Percentiles rank a stretch among this genome's conserved stretches.
Evolutionary conservation across 2,329 filamentous ascomycete genomes (phyloP).

Genomic region (Ophiocordyceps sinensis): DNA sequence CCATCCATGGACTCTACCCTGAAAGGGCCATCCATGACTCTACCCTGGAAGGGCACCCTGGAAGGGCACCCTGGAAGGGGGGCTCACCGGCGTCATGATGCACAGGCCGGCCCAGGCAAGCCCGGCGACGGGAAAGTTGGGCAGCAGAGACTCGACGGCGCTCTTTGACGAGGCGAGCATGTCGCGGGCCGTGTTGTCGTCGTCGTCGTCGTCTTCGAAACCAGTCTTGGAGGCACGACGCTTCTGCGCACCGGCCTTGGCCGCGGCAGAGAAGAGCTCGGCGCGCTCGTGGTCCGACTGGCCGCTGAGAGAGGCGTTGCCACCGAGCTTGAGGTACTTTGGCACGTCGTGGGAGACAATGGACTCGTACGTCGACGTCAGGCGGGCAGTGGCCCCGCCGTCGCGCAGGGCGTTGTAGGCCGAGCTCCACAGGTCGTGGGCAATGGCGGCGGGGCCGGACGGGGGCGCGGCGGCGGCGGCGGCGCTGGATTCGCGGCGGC

Average conservation of each 20-base stretch:
- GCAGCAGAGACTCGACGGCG: constrained; percentile 11
- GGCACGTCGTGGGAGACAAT: constrained; percentile 21
- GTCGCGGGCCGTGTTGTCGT: constrained; percentile 12
- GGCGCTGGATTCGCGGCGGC: not conserved
- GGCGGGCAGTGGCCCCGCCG: constrained; percentile 12
- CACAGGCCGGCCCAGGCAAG: constrained; percentile 22
- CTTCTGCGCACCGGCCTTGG: constrained; percentile 14
- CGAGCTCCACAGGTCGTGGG: constrained; percentile 18
- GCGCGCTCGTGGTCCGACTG: constrained; percentile 12
- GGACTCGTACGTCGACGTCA: constrained; percentile 20
- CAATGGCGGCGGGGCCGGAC: constrained; percentile 6
- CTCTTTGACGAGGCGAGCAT: constrained; percentile 14
- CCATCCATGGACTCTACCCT: no score
- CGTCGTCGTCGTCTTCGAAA: constrained; percentile 10
- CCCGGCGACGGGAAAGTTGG: constrained; percentile 13
- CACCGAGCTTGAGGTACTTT: constrained; percentile 14
- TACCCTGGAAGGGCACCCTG: no score
- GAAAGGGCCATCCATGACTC: no score
- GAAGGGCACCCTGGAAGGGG: no score
- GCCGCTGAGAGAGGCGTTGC: constrained; percentile 11
- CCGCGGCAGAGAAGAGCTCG: constrained; percentile 15
- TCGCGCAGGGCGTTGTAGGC: constrained; percentile 19
- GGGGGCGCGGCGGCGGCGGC: constrained; percentile 9
- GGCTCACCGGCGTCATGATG: constrained; percentile 20
- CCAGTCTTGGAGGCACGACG: constrained; percentile 12